Percentiles rank a stretch among this genome's conserved stretches.
Evolutionary conservation across 2,329 filamentous ascomycete genomes (phyloP).

Genomic region (Alternaria rosae): DNA sequence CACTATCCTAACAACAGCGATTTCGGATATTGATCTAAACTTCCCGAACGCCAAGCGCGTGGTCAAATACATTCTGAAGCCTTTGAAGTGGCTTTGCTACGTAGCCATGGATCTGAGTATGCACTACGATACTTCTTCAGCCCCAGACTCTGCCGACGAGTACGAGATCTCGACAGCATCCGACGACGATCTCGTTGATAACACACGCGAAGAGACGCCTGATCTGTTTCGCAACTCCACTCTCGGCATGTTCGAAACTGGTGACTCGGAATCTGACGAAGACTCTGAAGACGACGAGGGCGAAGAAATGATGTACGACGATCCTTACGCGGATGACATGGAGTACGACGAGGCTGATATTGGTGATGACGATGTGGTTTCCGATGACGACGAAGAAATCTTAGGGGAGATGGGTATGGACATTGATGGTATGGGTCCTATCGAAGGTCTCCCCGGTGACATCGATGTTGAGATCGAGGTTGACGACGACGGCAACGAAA

Average conservation of each 20-base stretch:
- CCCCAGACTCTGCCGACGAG: conserved; percentile 72
- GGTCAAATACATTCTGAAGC: conserved; percentile 94
- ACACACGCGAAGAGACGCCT: conserved; percentile 80
- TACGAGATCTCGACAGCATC: conserved; percentile 94
- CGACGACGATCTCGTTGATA: conserved; percentile 82
- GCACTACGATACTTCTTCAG: conserved; percentile 74
- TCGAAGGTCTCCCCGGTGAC: conserved; percentile 69
- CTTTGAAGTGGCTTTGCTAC: conserved; percentile 84
- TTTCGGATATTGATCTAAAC: conserved; percentile 94
- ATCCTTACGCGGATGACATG: conserved; percentile 89
- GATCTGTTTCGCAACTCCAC: conserved; percentile 97
- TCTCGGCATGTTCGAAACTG: conserved; percentile 89
- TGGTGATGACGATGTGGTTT: conserved; percentile 74
- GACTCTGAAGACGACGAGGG: conserved; percentile 67
- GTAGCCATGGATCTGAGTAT: conserved; percentile 88
- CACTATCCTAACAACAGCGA: conserved; percentile 84
- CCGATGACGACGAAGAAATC: conserved; percentile 85
- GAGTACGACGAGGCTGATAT: conserved; percentile 82
- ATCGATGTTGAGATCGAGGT: conserved; percentile 88
- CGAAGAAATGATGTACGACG: conserved; percentile 80
- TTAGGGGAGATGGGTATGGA: conserved; percentile 70
- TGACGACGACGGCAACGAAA: conserved; percentile 68
- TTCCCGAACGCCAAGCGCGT: conserved; percentile 92
- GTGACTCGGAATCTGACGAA: conserved; percentile 81
- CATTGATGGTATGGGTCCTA: conserved; percentile 77